A percentile compares a stretch with the other conserved stretches of the same genome.
Conservation (phyloP, 495 filamentous ascomycete genomes). For the Talaromyces wortmannii region DNA sequence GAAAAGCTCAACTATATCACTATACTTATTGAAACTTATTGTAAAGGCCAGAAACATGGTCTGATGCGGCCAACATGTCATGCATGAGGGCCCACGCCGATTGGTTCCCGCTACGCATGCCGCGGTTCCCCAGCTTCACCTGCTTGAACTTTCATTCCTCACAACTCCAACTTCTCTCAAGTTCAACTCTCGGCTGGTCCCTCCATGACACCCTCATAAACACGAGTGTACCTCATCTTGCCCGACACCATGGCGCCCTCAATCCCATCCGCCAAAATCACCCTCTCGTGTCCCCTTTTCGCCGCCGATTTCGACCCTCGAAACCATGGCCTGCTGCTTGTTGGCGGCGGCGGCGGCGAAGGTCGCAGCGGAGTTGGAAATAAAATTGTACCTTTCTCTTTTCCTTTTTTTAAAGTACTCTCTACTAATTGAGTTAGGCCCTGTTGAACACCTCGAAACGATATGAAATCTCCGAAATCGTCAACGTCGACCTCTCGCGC, state of each 20-base stretch:
- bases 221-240: neutral
- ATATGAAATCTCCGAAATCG: slow-evolving; percentile 54
- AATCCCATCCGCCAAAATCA: slow-evolving; percentile 56
- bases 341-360: slow-evolving; percentile 89
- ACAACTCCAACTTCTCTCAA: too few species aligned
- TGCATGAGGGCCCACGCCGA: too few species aligned
- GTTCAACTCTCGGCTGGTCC: too few species aligned
- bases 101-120: too few species aligned
- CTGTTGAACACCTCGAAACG: slow-evolving; percentile 60
- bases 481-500: slow-evolving; percentile 72
- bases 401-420: neutral
- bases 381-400: slow-evolving; percentile 58
- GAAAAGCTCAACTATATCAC: neutral
- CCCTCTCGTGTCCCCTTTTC: slow-evolving; percentile 82
- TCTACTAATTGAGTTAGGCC: slow-evolving; percentile 33
- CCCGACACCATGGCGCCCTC: slow-evolving; percentile 37
- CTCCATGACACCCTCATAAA: neutral
- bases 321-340: slow-evolving; percentile 65
- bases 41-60: too few species aligned
- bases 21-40: neutral
- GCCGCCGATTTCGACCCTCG: slow-evolving; percentile 82
- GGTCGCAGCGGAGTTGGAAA: slow-evolving; percentile 81
- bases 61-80: too few species aligned
- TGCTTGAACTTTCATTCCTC: too few species aligned
- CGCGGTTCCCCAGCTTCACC: too few species aligned